These are phyloP conservation scores for Hypoxylon lienhwacheense DNA, from an alignment of 495 filamentous ascomycete species.

Conservation along the genomic window DNA sequence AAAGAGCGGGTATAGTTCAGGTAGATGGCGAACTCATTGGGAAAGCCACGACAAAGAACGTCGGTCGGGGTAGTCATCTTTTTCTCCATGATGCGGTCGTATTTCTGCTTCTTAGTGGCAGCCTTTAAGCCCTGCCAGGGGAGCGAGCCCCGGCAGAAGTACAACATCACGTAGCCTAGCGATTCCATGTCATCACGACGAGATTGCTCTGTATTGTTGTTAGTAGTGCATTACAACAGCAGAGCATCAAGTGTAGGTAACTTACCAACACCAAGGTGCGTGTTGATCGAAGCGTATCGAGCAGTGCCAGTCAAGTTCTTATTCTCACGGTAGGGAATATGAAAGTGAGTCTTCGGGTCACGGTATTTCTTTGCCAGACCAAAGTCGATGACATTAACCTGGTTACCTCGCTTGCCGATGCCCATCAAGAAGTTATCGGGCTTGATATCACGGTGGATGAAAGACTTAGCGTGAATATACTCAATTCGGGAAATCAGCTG, in stretches of 20 bases:
- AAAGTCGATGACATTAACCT: conserved; percentile 99
- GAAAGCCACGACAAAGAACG: conserved; percentile 98
- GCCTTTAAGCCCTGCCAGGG: conserved; percentile 99
- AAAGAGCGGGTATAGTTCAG: conserved; percentile 99
- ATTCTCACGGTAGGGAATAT: conserved; percentile 99
- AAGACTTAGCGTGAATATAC: conserved; percentile 99
- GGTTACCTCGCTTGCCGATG: conserved; percentile 99
- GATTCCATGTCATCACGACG: conserved; percentile 99
- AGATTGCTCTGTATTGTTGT: conserved; percentile 76
- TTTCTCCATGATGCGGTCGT: conserved; percentile 99
- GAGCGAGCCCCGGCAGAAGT: conserved; percentile 98
- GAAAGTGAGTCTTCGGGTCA: conserved; percentile 99
- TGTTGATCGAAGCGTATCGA: conserved; percentile 99
- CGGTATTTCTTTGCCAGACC: conserved; percentile 99
- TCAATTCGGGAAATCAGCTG: conserved; percentile 99
- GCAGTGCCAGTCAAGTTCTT: conserved; percentile 99
- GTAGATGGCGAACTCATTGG: conserved; percentile 99
- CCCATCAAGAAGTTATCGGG: conserved; percentile 99
- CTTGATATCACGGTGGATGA: conserved; percentile 99
- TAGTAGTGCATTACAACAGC: conserved; percentile 29
- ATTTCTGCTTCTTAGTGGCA: conserved; percentile 99
- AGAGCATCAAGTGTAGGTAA: not conserved
- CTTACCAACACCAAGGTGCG: conserved; percentile 88
- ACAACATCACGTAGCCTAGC: conserved; percentile 98
- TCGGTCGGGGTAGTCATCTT: conserved; percentile 99